Evolutionary conservation across 257 asterid genomes (phyloP), one percentile per base, ranked within the genome.

Genomic region (Mitragyna speciosa): DNA sequence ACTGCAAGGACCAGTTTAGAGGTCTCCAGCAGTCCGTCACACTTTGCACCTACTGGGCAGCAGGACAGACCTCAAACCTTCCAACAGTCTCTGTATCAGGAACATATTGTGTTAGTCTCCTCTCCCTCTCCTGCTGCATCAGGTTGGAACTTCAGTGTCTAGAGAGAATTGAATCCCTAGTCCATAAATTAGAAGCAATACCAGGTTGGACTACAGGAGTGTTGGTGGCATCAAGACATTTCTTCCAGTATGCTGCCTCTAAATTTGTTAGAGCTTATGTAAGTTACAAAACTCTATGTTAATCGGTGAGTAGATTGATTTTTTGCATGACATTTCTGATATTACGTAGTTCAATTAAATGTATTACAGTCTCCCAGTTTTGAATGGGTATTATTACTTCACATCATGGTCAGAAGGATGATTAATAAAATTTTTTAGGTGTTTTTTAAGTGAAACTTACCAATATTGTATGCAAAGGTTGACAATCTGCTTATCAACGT

Each of bases 101-200:
- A 84, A 87, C 97, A 52, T 91, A 88, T 87, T 89, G 87, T 56
- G 83, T 86, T 58, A n/a, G 80, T 92, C 33, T 95, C 99, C 54
- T 91, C 99, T 77, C 98, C 98, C 61, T 95, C 98, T 81, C 99
- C 98, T 64, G 97, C 94, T 6, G 97, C 98, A 82, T 93, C 97
- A 24, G 96, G 98, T 31, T n/a, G 96, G 98, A 81, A 93, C 96
- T 33, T 92, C 99, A 16, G 91, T 85, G 72, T 91, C 92, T 48
- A 86, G 94, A 83, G 98, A 92, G 77, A 87, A 77, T 61, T 85
- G 86, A 86, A 86, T 89, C 65, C 92, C 92, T n/a, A 91, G 96
- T 79, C 95, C 96, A 5, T 92, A 91, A 90, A 85, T 82, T 93
- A 89, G 88, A 78, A 64, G 59, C 22, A 64, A 47, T 26, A 10